phyloP scores from a whole-genome alignment of 495 filamentous ascomycete genomes.

The Cairneyella variabilis region DNA sequence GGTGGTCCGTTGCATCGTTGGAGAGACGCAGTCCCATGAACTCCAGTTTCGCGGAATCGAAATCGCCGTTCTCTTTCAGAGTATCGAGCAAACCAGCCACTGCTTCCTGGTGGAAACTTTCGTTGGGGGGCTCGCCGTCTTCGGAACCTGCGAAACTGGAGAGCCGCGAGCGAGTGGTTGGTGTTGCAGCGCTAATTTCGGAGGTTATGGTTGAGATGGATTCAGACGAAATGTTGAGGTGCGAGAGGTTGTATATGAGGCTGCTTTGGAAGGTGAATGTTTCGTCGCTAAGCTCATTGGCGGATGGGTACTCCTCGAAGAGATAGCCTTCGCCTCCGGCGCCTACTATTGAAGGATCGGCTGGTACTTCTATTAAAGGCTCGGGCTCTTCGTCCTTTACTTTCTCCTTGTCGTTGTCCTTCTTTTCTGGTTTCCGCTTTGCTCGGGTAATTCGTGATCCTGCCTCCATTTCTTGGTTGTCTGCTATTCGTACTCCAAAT shows the following conservation, averaged over 20 bases:
- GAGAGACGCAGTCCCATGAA: slow-evolving; percentile 85
- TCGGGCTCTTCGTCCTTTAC: slow-evolving; percentile 24
- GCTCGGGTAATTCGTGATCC: slow-evolving; percentile 53
- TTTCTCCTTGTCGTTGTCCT: too few relatives aligned
- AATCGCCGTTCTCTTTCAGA: slow-evolving; percentile 65
- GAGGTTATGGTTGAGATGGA: slow-evolving; percentile 66
- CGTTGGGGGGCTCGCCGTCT: slow-evolving; percentile 42
- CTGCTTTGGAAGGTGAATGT: slow-evolving; percentile 32
- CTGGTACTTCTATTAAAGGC: slow-evolving; percentile 31
- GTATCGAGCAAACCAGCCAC: slow-evolving; percentile 79
- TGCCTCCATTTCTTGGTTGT: slow-evolving; percentile 46
- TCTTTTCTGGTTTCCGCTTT: slow-evolving; percentile 42
- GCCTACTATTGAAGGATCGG: slow-evolving; percentile 55
- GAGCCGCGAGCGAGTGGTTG: slow-evolving; percentile 37
- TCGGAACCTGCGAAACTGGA: slow-evolving; percentile 43
- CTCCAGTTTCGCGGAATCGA: slow-evolving; percentile 86
- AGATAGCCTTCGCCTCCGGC: slow-evolving; percentile 48
- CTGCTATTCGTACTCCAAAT: slow-evolving; percentile 67
- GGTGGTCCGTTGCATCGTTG: slow-evolving; percentile 81
- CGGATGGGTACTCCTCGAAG: slow-evolving; percentile 44
- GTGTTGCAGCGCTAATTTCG: slow-evolving; percentile 33
- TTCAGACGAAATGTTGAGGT: slow-evolving; percentile 65
- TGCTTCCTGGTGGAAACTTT: slow-evolving; percentile 83
- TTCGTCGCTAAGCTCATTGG: slow-evolving; percentile 47
- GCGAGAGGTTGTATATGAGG: slow-evolving; percentile 64